Base-by-base conservation (phyloP, 805 yeast genomes). In the Saturnispora saitoi region DNA sequence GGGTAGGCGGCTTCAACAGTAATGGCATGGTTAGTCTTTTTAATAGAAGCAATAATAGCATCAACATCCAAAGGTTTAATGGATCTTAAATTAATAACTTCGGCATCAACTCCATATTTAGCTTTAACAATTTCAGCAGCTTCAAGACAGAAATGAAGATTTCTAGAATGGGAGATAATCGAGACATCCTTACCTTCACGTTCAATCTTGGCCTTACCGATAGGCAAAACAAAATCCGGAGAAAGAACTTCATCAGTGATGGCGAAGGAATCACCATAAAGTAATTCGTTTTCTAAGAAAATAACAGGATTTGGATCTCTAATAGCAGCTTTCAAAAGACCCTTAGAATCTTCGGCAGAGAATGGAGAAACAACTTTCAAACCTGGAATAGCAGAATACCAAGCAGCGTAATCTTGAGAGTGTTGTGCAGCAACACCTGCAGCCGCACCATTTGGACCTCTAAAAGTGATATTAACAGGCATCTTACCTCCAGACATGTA, bases 401-500 rank as follows among this genome's bases (percentile, higher is more conserved):
- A 93, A 48, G 96, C 89, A 49, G 96, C 77, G 70, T 81, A 93
- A 73, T 89, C 95, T 74, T 93, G 99, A 26, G 99, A 93, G 74
- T 93, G 99, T 73, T 93, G 99, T 51, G 99, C 99, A 61, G 80
- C 99, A 59, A 93, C 99, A 80, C 98, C 98, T 44, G 97, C 97
- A 59, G 99, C 96, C 44, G 99, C 96, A 71, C 99, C 99, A 70
- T 93, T 93, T 54, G 99, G 98, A 63, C 99, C 99, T 73, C 99
- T 84, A 78, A 93, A 93, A 48, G 95, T 90, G 65, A 91, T 87
- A 72, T 87, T 90, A 77, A 97, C 90, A 54, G 91, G 91, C 72
- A 90, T 96, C 55, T 82, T 86, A 76, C 99, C 99, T 69, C 99
- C 99, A 55, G 96, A 87, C 99, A 93, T 93, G 76, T 93, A 93